Evolutionary conservation across 805 yeast species (phyloP).

Genomic region (Yamadazyma scolyti): DNA sequence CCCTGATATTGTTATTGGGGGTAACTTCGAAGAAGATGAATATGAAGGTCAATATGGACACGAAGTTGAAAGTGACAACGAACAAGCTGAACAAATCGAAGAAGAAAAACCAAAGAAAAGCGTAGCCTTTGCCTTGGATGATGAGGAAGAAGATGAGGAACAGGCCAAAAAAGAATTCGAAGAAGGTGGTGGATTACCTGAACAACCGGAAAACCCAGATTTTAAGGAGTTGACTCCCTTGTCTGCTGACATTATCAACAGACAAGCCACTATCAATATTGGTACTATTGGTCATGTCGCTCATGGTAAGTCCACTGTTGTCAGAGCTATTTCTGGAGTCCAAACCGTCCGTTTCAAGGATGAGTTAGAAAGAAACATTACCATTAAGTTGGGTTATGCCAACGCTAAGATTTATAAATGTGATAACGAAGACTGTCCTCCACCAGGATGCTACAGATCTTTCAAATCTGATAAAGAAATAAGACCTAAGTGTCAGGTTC

Average conservation of each 20-base stretch:
- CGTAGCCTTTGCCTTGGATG: slow-evolving; percentile 78
- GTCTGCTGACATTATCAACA: slow-evolving; percentile 91
- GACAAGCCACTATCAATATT: slow-evolving; percentile 98
- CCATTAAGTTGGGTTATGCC: slow-evolving; percentile 97
- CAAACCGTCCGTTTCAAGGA: slow-evolving; percentile 99
- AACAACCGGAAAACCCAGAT: slow-evolving; percentile 90
- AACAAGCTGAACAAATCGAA: slow-evolving; percentile 41
- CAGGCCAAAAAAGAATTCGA: slow-evolving; percentile 80
- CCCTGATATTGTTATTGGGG: slow-evolving; percentile 79
- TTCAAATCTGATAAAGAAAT: slow-evolving; percentile 94
- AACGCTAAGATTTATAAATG: slow-evolving; percentile 97
- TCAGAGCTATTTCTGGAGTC: slow-evolving; percentile 95
- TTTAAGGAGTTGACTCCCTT: slow-evolving; percentile 77
- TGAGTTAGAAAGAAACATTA: slow-evolving; percentile 97
- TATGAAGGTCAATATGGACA: slow-evolving; percentile 48
- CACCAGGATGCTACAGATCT: slow-evolving; percentile 93
- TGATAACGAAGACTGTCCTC: slow-evolving; percentile 79
- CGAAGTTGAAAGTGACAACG: slow-evolving; percentile 44
- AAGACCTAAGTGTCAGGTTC: slow-evolving; percentile 84
- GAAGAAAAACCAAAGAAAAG: slow-evolving; percentile 54
- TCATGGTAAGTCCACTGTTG: slow-evolving; percentile 92
- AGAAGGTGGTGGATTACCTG: slow-evolving; percentile 98
- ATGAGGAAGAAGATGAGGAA: slow-evolving; percentile 68
- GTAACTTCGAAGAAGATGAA: slow-evolving; percentile 37
- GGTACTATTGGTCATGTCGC: slow-evolving; percentile 98